A percentile compares a stretch with the other conserved stretches of the same genome.
Evolutionary conservation across 2,329 filamentous ascomycete genomes (phyloP).

Genomic region (Trichoderma simmonsii): DNA sequence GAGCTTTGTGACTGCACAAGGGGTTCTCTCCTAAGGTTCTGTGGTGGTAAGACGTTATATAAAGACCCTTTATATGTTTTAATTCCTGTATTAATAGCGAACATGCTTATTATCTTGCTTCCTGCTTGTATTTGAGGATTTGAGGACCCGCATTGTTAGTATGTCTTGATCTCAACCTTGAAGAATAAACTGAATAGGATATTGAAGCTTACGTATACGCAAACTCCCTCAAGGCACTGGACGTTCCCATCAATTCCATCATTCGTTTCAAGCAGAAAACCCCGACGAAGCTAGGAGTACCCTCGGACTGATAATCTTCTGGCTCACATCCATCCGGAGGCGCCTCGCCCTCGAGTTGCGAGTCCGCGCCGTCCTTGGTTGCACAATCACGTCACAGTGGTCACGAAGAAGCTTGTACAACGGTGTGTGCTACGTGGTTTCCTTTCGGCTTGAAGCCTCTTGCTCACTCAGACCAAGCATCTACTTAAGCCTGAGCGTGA

Average conservation of each 20-base stretch:
- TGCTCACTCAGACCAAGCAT: constrained; percentile 31
- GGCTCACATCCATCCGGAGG: constrained; percentile 47
- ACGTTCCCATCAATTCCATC: too few species aligned
- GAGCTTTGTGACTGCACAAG: too few species aligned
- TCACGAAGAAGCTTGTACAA: constrained; percentile 43
- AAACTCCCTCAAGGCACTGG: too few species aligned
- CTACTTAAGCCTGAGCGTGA: constrained; percentile 52
- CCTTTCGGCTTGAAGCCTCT: background rate
- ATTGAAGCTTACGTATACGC: background rate
- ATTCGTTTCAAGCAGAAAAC: too few species aligned
- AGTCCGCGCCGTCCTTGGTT: constrained; percentile 53
- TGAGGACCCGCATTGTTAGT: background rate
- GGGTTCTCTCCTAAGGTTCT: too few species aligned
- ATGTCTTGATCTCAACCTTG: background rate
- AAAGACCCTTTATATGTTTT: background rate
- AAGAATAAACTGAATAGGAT: too few species aligned
- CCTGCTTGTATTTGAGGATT: background rate
- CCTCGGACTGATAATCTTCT: constrained; percentile 21
- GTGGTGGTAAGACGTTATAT: background rate
- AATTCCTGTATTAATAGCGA: background rate
- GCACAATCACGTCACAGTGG: constrained; percentile 48
- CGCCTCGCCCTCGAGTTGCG: constrained; percentile 51
- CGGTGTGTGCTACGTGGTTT: constrained; percentile 43
- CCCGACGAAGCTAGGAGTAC: too few species aligned
- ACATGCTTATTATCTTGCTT: background rate